Percentiles rank a stretch among this genome's conserved stretches.
These are phyloP conservation scores for Margaritispora aquatica DNA, from an alignment of 495 filamentous ascomycete genomes.

Conservation along the genomic window DNA sequence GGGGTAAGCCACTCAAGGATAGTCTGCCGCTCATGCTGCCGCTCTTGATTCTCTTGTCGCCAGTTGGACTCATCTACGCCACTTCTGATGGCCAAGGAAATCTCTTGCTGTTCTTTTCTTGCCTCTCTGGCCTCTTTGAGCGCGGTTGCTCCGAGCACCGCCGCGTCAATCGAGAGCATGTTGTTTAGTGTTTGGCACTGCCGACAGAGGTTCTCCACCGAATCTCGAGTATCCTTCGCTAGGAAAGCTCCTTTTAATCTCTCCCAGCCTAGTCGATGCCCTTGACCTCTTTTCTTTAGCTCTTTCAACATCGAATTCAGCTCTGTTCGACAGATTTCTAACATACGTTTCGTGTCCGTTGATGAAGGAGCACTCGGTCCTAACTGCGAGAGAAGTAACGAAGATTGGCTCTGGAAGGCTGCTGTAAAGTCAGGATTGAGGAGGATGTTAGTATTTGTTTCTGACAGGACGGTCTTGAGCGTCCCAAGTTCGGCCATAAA, in stretches of 20 bases:
- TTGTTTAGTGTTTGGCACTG: slow-evolving; percentile 15
- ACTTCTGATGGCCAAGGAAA: slow-evolving; percentile 13
- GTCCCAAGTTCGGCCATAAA: slow-evolving; percentile 23
- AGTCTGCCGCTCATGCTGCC: neutral
- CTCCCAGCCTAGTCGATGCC: slow-evolving; percentile 17
- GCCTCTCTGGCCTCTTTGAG: slow-evolving; percentile 13
- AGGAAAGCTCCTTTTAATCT: slow-evolving; percentile 18
- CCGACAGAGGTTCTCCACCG: slow-evolving; percentile 18
- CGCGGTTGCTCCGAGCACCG: neutral
- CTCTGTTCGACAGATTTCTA: slow-evolving; percentile 10
- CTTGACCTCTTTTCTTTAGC: slow-evolving; percentile 15
- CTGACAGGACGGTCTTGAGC: slow-evolving; percentile 22
- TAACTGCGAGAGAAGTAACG: slow-evolving; percentile 18
- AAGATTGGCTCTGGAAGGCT: slow-evolving; percentile 19
- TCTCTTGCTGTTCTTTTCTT: slow-evolving; percentile 14
- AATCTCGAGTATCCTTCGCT: slow-evolving; percentile 13
- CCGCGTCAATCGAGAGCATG: slow-evolving; percentile 18
- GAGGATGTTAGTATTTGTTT: slow-evolving; percentile 21
- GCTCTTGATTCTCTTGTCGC: slow-evolving; percentile 16
- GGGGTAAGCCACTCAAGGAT: slow-evolving; percentile 10
- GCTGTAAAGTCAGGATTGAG: slow-evolving; percentile 15
- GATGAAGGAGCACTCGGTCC: slow-evolving; percentile 9
- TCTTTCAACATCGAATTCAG: slow-evolving; percentile 11
- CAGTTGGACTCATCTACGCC: slow-evolving; percentile 31
- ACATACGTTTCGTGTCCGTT: slow-evolving; percentile 6